Evolutionary conservation across 1,139 yeast species (phyloP), one percentile per base, ranked within the genome.

Genomic region (Taphrina deformans): DNA sequence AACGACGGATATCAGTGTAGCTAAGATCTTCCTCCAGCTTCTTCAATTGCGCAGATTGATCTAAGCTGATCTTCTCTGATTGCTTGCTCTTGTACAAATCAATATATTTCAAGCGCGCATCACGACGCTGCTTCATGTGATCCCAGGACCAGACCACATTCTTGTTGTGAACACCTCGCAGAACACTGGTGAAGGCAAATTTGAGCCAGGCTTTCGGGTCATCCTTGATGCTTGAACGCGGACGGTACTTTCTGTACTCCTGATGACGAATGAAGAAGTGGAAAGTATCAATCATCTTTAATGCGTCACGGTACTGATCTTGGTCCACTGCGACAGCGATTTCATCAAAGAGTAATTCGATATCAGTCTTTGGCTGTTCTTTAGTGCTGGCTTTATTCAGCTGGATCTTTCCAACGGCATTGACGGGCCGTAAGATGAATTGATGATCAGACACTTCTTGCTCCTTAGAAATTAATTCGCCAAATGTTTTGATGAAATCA

Each of bases 91-190:
- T 87, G 88, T 92, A 93, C 0, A 89, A 77, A 14, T 74, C 75
- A n/a, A 88, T 80, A 74, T 95, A 95, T 1, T 79, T 76, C 66
- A 80, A 82, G 70, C 97, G 80, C 72, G 88, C 86, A 67, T 88
- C 88, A 69, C 96, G 79, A 71, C 96, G 81, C 66, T 80, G 81
- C 62, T 83, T 83, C 70, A 93, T 85, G 72, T 83, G 83, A 1
- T 82, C 95, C 99, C 99, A 95, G 46, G 91, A 85, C 96, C 97
- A 89, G 72, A 83, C 85, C 69, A 85, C 82, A 72, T 89, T 85
- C 71, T 82, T 84, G 69, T 89, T 93, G 70, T 88, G 96, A 41
- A 95, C 86, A 73, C 91, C 97, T 67, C 84, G 80, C 62, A 84
- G 77, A 1, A 93, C 88, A 18, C 89, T 85, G 31, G 82, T 77